Evolutionary conservation across 2,329 filamentous ascomycete species (phyloP), one percentile per base, ranked within the genome.

Genomic region (Sclerotiophoma versabilis): DNA sequence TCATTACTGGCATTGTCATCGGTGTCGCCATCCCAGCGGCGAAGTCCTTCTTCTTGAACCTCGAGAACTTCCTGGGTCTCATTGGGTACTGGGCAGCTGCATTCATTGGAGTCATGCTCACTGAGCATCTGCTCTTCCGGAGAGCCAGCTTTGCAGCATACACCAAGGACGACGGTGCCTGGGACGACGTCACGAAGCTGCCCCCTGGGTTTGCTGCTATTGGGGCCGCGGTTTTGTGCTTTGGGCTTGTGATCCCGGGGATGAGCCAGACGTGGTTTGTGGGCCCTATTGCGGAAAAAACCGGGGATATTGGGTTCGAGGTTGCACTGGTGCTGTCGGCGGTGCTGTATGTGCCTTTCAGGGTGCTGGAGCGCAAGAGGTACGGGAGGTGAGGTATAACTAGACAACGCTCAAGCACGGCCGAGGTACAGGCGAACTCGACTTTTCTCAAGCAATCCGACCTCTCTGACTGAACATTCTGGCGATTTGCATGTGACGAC

Each of bases 271-370:
- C 79, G 4, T 87, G 84, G 84, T 87, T 81, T 64, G 82, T 79
- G 8, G 85, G 85, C 0, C 85, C 85, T 0, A 83, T 88, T 60
- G 85, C 84, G 0, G 72, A 79, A 70, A 80, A 63, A 29, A 86
- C 85, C 10, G 86, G 86, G 0, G 86, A 89, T 59, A 83, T 89
- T 67, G 87, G 86, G 0, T 87, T 89, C 52, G 86, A 89, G 75
- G 73, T 86, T 68, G 85, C 85, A 0, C 82, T 88, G 64, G 77
- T 79, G 23, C 66, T 81, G 10, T 77, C 76, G 8, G 72, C 71
- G n/a, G 36, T 78, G 49, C 58, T 81, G 20, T 81, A 82, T 57
- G 51, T 80, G 6, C 78, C 78, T 4, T 64, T 81, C 30, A 67
- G 79, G 29, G 64, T 62, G 43, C 19, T 77, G 33, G 79, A 82